Base-by-base conservation (phyloP, 2,329 filamentous ascomycete species). In the Akanthomyces lecanii region DNA sequence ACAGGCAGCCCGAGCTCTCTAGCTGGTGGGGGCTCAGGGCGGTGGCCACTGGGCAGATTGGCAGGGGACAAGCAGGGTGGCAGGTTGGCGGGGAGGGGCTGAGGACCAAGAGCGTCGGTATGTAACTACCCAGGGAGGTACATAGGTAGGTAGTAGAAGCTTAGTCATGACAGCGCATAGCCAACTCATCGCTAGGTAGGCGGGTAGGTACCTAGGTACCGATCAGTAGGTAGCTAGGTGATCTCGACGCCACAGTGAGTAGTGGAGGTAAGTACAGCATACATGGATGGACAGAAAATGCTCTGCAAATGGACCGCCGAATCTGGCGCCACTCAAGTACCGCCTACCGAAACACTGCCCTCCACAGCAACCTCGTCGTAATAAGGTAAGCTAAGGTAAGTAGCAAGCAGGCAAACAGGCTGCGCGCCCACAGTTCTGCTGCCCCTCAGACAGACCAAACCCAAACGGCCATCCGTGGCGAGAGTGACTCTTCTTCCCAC, bases 391-490 rank as follows among this genome's bases (percentile, higher is more conserved):
- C 7, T 36, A 36, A 11, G 33, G 33, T 2, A 33, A 5, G 30
- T 36, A 36, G 33, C 7, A 11, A 36, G 6, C 33, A 36, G 33
- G 38, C 38, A 40, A 40, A 12, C 47, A 14, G 21, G 52, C 52
- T 54, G 25, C 12, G 33, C 33, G 25, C 57, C 57, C 48, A 61
- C 45, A 42, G 23, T 28, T 42, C 44, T 61, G 23, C 10, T 57
- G 61, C 61, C 61, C 61, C 61, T 63, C 61, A 57, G 53, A 36
- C 59, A 40, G 28, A 36, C 50, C 50, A 52, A 33, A n/a, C 40
- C 25, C 40, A 57, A 25, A 16, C 42, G 40, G 44, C 45, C 28
- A 25, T 40, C 44, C 30, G 52, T 21, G 10, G 16, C 40, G 21
- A 33, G 36, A 42, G 33, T 59, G 57, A 60, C 50, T 54, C 51